Base-by-base conservation (phyloP, 208 protist species). In the Wallacemonas sp. region DNA sequence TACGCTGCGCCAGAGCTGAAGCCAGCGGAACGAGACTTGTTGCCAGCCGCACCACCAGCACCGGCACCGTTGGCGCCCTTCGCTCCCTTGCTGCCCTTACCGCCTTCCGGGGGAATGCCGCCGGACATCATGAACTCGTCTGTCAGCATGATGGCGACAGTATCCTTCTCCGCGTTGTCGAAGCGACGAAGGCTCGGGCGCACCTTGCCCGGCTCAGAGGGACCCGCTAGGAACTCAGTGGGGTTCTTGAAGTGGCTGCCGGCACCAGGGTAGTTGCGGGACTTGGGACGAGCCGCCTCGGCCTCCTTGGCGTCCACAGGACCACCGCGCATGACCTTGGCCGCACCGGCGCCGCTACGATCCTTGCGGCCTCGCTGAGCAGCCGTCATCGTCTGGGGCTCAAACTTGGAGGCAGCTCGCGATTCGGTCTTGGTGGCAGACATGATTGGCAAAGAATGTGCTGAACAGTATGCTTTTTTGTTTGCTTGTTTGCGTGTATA, bases 201-300 rank as follows among this genome's bases (percentile, higher is more conserved):
- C 36, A 80, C 33, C 54, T 79, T 75, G 53, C 80, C 80, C n/a
- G 88, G 80, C 45, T 84, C 73, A 49, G 59, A 66, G 0, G 88
- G 88, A 11, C 88, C 88, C n/a, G 67, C 71, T 38, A 82, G 68
- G 70, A 94, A 86, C 69, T 94, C 88, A 1, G 71, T 64, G 15
- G 88, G 71, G 31, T 65, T 72, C 45, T 34, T 66, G 82, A 64
- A 90, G 68, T 75, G 59, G 59, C 30, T 79, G 54, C 38, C 27
- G 24, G 21, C 22, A 47, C 28, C 46, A 41, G 44, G 65, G 79
- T 54, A 73, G 59, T 59, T 77, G 70, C 45, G 75, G 39, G 31
- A 22, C 58, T 46, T 74, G 51, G 26, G 59, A 21, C 47, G 63
- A 64, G 19, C 63, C 0, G 49, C 67, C 1, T 56, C 31, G 12